Evolutionary conservation across 1,284 basidiomycete species (phyloP), one percentile per base, ranked within the genome.

Genomic region (Gomphus sp.): DNA sequence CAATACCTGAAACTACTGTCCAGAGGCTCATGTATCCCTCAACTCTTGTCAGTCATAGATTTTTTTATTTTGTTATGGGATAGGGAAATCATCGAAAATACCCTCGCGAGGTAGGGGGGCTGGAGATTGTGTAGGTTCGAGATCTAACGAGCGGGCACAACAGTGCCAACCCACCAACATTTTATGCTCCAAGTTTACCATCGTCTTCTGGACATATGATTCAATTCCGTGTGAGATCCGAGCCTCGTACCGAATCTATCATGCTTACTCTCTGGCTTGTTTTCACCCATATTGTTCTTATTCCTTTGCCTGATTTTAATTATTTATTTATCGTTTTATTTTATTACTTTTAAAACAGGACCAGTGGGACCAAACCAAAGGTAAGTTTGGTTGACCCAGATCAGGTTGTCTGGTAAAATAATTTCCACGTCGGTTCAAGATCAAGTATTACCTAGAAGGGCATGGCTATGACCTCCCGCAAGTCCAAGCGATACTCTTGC

Each of bases 281-380:
- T 39, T 45, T 56, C 31, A 18, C 16, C 44, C 52, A 16, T 41
- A n/a, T 3, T 52, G 39, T 60, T 57, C 47, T 25, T 45, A 50
- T 48, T 39, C 52, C 33, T 47, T 18, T 43, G 25, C 53, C 52
- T 14, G 22, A 39, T n/a, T 39, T 39, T 62, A 12, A 53, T 16
- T 36, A 14, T 39, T 9, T 18, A 33, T n/a, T 37, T 37, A 10
- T 4, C 2, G 9, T 37, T 37, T 37, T 37, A 37, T 36, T 4
- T 36, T 4, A 36, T 36, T 36, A 10, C 9, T 8, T 3, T 3
- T 3, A 28, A 28, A 28, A 11, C 58, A 89, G 90, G 61, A 92
- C 89, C 36, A 90, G 87, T 65, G 91, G 91, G 11, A 93, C 91
- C 8, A 91, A 93, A 66, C 91, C 91, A 0, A 93, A 93, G 81